phyloP scores from a whole-genome alignment of 148 eudicot species.

The Vaccinium darrowii region DNA sequence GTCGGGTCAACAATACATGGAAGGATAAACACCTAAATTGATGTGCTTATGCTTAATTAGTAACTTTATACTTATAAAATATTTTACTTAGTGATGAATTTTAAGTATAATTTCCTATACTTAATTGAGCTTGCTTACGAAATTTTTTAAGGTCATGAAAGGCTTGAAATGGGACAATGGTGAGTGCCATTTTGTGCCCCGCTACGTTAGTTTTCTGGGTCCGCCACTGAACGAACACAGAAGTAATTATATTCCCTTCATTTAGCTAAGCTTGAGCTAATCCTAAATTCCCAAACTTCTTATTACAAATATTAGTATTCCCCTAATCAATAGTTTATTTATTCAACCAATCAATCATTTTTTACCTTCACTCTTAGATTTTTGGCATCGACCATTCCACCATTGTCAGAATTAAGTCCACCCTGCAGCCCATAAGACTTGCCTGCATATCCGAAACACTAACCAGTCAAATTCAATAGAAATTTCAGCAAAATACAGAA shows the following conservation, averaged over 20 bases:
- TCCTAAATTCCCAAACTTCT: background rate
- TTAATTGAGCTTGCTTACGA: too few relatives aligned
- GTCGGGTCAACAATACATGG: too few relatives aligned
- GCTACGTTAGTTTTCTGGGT: too few relatives aligned
- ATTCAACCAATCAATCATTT: background rate
- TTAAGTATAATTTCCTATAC: too few relatives aligned
- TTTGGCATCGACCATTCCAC: slow-evolving; percentile 49
- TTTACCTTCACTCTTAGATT: slow-evolving; percentile 71
- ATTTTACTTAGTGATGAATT: too few relatives aligned
- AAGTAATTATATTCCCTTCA: background rate
- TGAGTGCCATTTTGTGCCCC: too few relatives aligned
- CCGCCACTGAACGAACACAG: background rate
- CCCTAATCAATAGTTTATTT: background rate
- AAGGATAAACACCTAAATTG: too few relatives aligned
- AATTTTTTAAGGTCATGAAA: too few relatives aligned
- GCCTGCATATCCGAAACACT: slow-evolving; percentile 30
- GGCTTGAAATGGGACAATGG: too few relatives aligned
- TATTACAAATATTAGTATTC: background rate
- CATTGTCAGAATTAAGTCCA: slow-evolving; percentile 47
- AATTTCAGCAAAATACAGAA: background rate
- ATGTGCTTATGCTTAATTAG: too few relatives aligned
- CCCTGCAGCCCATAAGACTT: slow-evolving; percentile 44
- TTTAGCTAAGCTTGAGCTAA: background rate
- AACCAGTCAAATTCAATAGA: slow-evolving; percentile 11
- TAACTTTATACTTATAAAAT: too few relatives aligned